Conservation (phyloP, 305 asterid species). For the Fraxinus baroniana region DNA sequence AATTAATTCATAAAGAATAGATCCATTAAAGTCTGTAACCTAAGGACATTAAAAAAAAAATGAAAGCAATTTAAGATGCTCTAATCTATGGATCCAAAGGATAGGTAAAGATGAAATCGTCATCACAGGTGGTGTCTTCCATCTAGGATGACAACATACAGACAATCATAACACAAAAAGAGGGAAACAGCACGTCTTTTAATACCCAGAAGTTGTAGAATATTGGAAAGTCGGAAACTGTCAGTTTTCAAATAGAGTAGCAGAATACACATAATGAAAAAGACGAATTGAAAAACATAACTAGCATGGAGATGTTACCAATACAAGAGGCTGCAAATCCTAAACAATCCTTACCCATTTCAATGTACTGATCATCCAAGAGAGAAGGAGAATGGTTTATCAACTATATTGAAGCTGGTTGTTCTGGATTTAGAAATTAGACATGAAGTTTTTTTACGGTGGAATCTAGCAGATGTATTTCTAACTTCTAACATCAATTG, state of each 20-base stretch:
- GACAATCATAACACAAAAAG: conserved; percentile 15
- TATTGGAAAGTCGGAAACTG: conserved; percentile 7
- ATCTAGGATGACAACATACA: conserved; percentile 22
- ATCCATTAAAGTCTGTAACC: not conserved
- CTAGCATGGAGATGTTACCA: not conserved
- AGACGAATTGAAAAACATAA: not conserved
- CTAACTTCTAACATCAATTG: not conserved
- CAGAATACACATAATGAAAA: conserved; percentile 2
- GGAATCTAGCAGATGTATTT: not conserved
- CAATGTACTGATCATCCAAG: not conserved
- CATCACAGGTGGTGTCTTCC: conserved; percentile 11
- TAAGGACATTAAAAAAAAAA: not conserved
- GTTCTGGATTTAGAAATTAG: not conserved
- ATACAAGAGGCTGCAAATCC: conserved; percentile 2
- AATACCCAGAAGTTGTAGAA: not conserved
- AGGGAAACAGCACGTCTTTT: conserved; percentile 8
- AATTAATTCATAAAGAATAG: not conserved
- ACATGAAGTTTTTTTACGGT: not conserved
- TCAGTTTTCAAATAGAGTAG: conserved; percentile 14
- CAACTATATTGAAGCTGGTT: not conserved
- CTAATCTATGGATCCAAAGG: conserved; percentile 2
- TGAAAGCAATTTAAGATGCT: not conserved
- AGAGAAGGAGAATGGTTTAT: not conserved
- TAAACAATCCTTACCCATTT: not conserved
- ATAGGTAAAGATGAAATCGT: conserved; percentile 13